Base-by-base conservation (phyloP, 345 rosid genomes). In the Citrus mangshanensis region DNA sequence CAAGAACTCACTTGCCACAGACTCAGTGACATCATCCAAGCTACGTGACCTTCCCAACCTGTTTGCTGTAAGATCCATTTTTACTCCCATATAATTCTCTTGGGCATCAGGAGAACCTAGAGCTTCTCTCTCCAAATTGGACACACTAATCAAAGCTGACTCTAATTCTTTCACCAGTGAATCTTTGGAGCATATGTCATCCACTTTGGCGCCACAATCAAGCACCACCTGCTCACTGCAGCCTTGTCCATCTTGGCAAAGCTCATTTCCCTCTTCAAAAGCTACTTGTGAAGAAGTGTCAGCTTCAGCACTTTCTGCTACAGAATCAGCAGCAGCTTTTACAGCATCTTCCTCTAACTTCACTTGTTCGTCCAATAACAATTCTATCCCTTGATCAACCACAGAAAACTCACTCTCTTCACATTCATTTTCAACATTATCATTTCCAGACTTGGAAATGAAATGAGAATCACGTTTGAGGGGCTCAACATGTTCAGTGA, bases 1-100 rank as follows among this genome's bases (percentile, higher is more conserved):
- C 85, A 95, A 85, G 84, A 95, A 95, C 73, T 95, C 98, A 81
- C 82, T 85, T 66, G 89, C 97, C 80, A 95, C 93, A 25, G 92
- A 85, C 16, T 90, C 92, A 68, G 89, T 81, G 60, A 83, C 84
- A 79, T 92, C 89, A 80, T 88, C 91, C 65, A 87, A 81, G 84
- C 87, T 87, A 64, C 54, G 81, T 30, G 91, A 81, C 81, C 77
- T 80, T 56, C 84, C 90, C 73, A 76, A 83, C 32, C 73, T 70
- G 80, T 81, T 82, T 58, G 78, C 70, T 82, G 74, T 73, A 77
- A 54, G 62, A 84, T 74, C 83, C 12, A 65, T 74, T 81, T 85
- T 72, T 58, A 75, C 71, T 42, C 71, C 86, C 82, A 49, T 72
- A 74, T 77, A 59, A 38, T 85, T 84, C 78, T 87, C 92, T 66